Evolutionary conservation across 1,284 basidiomycete species (phyloP).

Genomic region (Cystobasidium slooffiae): DNA sequence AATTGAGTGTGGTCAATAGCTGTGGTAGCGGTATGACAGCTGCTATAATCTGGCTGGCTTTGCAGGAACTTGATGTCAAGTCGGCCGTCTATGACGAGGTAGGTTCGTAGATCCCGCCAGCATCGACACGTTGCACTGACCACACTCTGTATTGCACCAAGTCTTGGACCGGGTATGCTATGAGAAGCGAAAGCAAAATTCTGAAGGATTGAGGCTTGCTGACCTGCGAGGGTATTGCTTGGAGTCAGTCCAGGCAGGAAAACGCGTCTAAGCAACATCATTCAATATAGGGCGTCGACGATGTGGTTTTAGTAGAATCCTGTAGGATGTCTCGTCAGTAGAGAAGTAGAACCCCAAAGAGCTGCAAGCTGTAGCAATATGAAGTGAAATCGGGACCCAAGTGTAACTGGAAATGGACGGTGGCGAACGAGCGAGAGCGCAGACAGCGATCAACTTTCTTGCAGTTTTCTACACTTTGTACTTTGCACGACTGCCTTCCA

Average conservation of each 20-base stretch:
- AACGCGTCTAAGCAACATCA: too few relatives aligned
- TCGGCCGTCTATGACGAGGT: conserved; percentile 84
- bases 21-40: conserved; percentile 86
- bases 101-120: conserved; percentile 50
- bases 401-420: background rate
- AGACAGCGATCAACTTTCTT: background rate
- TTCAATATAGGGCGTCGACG: too few relatives aligned
- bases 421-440: background rate
- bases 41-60: conserved; percentile 84
- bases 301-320: too few relatives aligned
- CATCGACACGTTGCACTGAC: conserved; percentile 35
- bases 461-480: conserved; percentile 2
- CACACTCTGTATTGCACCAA: too few relatives aligned
- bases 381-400: background rate
- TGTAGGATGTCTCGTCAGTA: too few relatives aligned
- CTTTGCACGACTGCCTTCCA: background rate
- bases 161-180: conserved; percentile 85
- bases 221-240: background rate
- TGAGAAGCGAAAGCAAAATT: conserved; percentile 68
- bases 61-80: conserved; percentile 68
- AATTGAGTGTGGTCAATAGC: conserved; percentile 68
- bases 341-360: too few relatives aligned
- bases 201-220: conserved; percentile 56
- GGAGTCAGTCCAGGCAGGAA: too few relatives aligned
- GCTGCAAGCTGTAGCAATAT: background rate